Evolutionary conservation across 148 eudicot genomes (phyloP), one percentile per base, ranked within the genome.

Genomic region (Chenopodium suecicum): DNA sequence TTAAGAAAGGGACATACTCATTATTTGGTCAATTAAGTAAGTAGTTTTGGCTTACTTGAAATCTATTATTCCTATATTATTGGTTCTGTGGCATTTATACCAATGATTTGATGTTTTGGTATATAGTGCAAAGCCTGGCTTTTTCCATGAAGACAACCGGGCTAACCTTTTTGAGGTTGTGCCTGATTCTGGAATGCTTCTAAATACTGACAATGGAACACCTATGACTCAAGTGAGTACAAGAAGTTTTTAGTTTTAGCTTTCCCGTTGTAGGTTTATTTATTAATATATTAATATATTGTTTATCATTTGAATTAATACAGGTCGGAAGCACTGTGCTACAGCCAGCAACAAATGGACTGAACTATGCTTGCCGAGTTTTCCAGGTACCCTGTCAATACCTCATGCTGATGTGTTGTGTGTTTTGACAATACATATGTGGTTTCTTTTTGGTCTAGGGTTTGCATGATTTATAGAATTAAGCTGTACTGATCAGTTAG

Each of bases 151-250:
- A 82, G 97, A 87, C 82, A 94, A 89, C 85, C 99, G 94, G 60
- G 95, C 98, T 70, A 92, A 82, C 79, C 90, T 96, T 80, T 96
- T 96, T 82, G 95, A 94, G 88, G 99, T 96, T 85, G 94, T 89
- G 32, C 94, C 92, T 48, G 93, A 90, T 82, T 90, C 98, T 54
- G 98, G 97, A 63, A 90, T 94, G 97, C 95, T 96, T 79, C 85
- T 92, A 71, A 96, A 96, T 81, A 96, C 99, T 27, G 98, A 96
- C 82, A 96, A 96, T 78, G 99, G 99, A 47, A 94, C 97, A 83
- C 98, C 99, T 75, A 90, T 96, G 97, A 79, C 93, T 84, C 98
- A 92, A 94, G 99, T 96, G 82, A 82, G 86, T 75, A 75, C 60
- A 47, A 56, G 22, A 76, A 72, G 47, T 44, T 60, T 63, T 27